These are phyloP conservation scores for Kodamaea kakaduensis DNA, from an alignment of 805 yeast species.

Conservation along the genomic window DNA sequence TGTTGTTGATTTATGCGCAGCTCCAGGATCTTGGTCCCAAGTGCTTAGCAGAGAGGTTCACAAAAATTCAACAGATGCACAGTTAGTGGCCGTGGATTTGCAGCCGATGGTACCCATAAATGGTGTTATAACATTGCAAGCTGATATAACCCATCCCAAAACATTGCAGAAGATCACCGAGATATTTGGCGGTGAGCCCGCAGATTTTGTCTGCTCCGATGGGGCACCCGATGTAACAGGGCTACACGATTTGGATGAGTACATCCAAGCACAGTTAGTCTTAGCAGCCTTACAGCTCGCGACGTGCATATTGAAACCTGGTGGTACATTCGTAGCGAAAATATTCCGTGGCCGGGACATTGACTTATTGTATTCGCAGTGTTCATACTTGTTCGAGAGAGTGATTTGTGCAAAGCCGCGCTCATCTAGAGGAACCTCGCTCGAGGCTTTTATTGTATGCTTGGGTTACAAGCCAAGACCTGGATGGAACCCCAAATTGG, in stretches of 20 bases:
- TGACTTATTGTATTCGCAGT: constrained; percentile 87
- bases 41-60: constrained; percentile 73
- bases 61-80: constrained; percentile 46
- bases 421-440: constrained; percentile 88
- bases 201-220: constrained; percentile 94
- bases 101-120: constrained; percentile 98
- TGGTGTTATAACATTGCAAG: constrained; percentile 86
- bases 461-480: constrained; percentile 77
- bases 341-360: constrained; percentile 95
- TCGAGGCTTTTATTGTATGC: constrained; percentile 93
- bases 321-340: constrained; percentile 94
- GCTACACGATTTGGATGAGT: constrained; percentile 92
- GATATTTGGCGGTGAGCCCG: constrained; percentile 85
- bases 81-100: constrained; percentile 89
- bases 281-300: constrained; percentile 89
- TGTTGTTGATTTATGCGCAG: constrained; percentile 97
- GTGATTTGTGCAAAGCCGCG: constrained; percentile 96
- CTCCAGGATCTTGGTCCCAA: constrained; percentile 98
- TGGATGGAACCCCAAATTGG: constrained; percentile 75
- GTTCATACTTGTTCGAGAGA: constrained; percentile 77
- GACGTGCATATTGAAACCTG: constrained; percentile 80
- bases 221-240: constrained; percentile 99
- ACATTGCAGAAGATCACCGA: constrained; percentile 73
- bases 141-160: constrained; percentile 95
- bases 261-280: constrained; percentile 91